Base-by-base conservation (phyloP, 495 filamentous ascomycete species). In the Aspergillus asperescens region DNA sequence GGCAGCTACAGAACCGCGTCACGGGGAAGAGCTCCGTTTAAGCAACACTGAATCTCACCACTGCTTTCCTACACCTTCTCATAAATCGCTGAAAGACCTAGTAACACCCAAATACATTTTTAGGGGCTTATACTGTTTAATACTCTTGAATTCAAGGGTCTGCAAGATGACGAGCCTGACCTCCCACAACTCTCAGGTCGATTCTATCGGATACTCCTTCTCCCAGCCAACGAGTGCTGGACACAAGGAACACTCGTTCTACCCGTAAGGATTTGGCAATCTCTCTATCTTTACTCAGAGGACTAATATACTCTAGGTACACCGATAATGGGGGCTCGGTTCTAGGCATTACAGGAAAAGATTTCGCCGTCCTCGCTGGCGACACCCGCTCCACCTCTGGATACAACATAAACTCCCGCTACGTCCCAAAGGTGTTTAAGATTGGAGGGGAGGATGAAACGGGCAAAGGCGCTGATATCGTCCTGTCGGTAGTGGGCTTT, bases 321-420 rank as follows among this genome's bases (percentile, higher is more conserved):
- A 90, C 93, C 58, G 93, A 98, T 74, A 98, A 98, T 64, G 93
- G 93, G 56, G 93, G 93, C 59, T 94, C 89, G 45, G 96, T 93
- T 24, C 82, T 98, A 52, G 93, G 93, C 63, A 97, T 98, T 69
- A 83, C 87, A 28, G 93, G 93, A 59, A 83, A 84, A 64, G 86
- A 93, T 73, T 98, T 97, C 77, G 78, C 90, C 50, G 91, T 98
- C 70, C 79, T 98, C 65, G 93, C 93, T 38, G 93, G 93, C 68
- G 93, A 98, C 73, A 98, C 93, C 51, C 88, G 93, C 59, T 86
- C 87, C 51, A 95, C 92, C 38, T 83, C 85, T 34, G 93, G 93
- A 66, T 98, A 97, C 82, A 97, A 87, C 78, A 98, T 98, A 81
- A 95, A 97, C 77, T 89, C 90, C 23, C 87, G 93, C 45, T 90